These are phyloP conservation scores for Pythium scleroteichum DNA, from an alignment of 352 stramenopile genomes.

Conservation along the genomic window DNA sequence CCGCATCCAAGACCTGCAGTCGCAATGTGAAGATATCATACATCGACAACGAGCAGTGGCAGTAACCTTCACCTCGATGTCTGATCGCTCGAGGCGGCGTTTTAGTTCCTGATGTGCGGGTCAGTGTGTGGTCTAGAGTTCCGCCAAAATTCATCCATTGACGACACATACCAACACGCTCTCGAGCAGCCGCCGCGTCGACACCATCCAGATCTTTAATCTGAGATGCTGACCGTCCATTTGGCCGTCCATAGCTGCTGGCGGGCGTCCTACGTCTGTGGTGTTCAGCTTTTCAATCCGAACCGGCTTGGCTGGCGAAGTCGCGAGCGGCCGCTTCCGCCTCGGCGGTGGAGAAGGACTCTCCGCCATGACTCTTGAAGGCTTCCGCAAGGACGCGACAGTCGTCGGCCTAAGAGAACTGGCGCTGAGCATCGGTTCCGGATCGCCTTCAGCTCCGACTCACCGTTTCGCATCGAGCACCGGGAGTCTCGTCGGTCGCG, in stretches of 20 bases:
- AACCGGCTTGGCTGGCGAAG: neutral
- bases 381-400: no score
- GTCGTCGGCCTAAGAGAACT: no score
- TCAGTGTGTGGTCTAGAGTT: neutral
- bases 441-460: neutral
- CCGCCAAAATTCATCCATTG: neutral
- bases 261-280: neutral
- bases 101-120: slow-evolving; percentile 15
- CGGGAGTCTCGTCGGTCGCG: neutral
- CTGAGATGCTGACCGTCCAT: neutral
- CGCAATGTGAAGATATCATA: no score
- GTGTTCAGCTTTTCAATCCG: slow-evolving; percentile 13
- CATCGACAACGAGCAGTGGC: no score
- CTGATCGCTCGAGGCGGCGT: slow-evolving; percentile 16
- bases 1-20: slow-evolving; percentile 11
- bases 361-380: neutral
- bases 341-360: neutral
- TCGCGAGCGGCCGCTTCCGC: neutral
- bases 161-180: slow-evolving; percentile 17
- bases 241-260: neutral
- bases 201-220: slow-evolving; percentile 31
- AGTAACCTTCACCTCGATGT: slow-evolving; percentile 12
- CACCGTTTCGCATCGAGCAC: neutral
- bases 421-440: no score
- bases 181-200: slow-evolving; percentile 25